phyloP scores from a whole-genome alignment of 106 monocot species.

The Vanilla planifolia region DNA sequence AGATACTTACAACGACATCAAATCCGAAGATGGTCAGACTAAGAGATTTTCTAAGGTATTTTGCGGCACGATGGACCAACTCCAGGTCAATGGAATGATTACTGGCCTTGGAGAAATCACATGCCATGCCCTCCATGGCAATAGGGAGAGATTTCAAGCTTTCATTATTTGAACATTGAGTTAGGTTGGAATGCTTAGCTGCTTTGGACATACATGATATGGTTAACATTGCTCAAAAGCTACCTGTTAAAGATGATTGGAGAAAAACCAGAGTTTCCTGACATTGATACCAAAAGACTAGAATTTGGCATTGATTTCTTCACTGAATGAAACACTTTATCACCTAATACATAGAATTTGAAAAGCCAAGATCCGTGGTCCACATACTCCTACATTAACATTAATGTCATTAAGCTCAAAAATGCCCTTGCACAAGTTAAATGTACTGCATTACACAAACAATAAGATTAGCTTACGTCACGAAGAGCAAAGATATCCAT shows the following conservation, averaged over 20 bases:
- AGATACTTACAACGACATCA: constrained; percentile 88
- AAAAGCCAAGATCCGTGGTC: constrained; percentile 78
- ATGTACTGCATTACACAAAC: too few species aligned
- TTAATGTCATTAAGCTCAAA: too few species aligned
- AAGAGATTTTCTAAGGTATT: constrained; percentile 52
- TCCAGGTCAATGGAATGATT: constrained; percentile 42
- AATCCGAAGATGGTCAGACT: constrained; percentile 94
- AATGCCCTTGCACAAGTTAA: too few species aligned
- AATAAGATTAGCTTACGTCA: too few species aligned
- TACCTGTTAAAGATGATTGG: constrained; percentile 87
- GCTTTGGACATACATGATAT: neutral
- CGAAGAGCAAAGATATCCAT: too few species aligned
- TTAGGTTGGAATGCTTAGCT: neutral
- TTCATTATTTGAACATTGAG: constrained; percentile 7
- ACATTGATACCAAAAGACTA: constrained; percentile 33
- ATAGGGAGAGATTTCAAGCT: constrained; percentile 93
- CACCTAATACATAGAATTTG: constrained; percentile 85
- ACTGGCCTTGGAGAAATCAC: neutral
- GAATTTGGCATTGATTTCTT: constrained; percentile 97
- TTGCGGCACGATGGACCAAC: constrained; percentile 53
- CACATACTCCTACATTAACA: constrained; percentile 76
- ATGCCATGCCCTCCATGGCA: constrained; percentile 27
- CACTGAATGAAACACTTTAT: constrained; percentile 70
- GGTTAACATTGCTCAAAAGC: neutral
- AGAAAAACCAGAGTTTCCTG: constrained; percentile 35